These are phyloP conservation scores for Yamadazyma taylorii DNA, from an alignment of 1,139 yeast genomes.

Conservation along the genomic window DNA sequence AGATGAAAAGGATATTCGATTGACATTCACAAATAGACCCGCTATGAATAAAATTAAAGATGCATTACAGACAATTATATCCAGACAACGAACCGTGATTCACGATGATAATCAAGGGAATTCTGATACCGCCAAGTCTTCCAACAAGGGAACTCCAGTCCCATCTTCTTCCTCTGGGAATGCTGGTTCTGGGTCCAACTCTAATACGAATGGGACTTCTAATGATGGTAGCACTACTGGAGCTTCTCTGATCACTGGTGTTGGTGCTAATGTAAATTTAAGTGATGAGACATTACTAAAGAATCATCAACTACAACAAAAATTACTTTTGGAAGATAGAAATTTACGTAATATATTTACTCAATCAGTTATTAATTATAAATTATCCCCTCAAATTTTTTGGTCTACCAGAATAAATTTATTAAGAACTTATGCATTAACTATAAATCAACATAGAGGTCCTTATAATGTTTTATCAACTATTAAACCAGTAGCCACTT, in stretches of 20 bases:
- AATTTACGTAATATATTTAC: slow-evolving; percentile 75
- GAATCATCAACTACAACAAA: slow-evolving; percentile 78
- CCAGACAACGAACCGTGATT: slow-evolving; percentile 58
- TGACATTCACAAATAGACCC: slow-evolving; percentile 68
- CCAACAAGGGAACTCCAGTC: slow-evolving; percentile 10
- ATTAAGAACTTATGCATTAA: slow-evolving; percentile 80
- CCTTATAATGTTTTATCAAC: slow-evolving; percentile 93
- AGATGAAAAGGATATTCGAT: slow-evolving; percentile 45
- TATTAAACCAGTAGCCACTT: slow-evolving; percentile 87
- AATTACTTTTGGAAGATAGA: slow-evolving; percentile 67
- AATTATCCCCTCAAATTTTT: slow-evolving; percentile 76
- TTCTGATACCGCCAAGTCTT: slow-evolving; percentile 22
- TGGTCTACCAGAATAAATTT: slow-evolving; percentile 86
- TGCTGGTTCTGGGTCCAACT: slow-evolving; percentile 7
- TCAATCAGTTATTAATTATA: slow-evolving; percentile 81
- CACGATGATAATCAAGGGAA: slow-evolving; percentile 23
- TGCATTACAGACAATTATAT: slow-evolving; percentile 68
- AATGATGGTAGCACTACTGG: too few species aligned
- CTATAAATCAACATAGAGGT: slow-evolving; percentile 82
- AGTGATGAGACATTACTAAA: slow-evolving; percentile 50
- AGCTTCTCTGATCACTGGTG: slow-evolving; percentile 17
- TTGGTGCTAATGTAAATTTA: slow-evolving; percentile 20
- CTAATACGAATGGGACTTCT: too few species aligned
- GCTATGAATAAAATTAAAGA: slow-evolving; percentile 76
- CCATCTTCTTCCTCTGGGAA: slow-evolving; percentile 6